Evolutionary conservation across 2,329 filamentous ascomycete species (phyloP), one percentile per base, ranked within the genome.

Genomic region (Ophiostoma fasciatum): DNA sequence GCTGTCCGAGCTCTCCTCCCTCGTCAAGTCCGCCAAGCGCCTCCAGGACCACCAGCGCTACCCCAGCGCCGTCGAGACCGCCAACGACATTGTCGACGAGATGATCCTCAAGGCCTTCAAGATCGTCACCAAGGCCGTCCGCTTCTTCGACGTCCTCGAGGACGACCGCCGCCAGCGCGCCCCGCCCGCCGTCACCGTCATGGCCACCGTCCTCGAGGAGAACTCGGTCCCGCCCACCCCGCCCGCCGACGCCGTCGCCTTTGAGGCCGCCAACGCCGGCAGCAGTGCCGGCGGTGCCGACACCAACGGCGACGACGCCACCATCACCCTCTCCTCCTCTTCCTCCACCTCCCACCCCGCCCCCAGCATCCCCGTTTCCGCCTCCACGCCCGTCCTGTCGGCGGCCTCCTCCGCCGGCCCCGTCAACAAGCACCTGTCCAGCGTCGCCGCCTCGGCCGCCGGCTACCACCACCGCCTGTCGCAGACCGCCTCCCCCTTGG

Each of bases 41-140:
- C 62, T 98, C 44, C 84, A 88, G 55, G 83, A 87, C 49, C 66
- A 73, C 43, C 74, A 82, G 39, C 66, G 62, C 40, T 45, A 57
- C 28, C 45, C 59, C 0, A 56, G 60, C 12, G 61, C 66, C 0
- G 53, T 59, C 0, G 68, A 78, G 21, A 66, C 74, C 31, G 64
- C 80, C 11, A 83, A 83, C 49, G 74, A 81, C 47, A 72, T 88
- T 39, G 72, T 94, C 39, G 88, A 96, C 50, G 82, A 94, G 53
- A 84, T 96, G 72, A 81, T 96, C 18, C 62, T 93, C 36, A 90
- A 87, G 55, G 87, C 87, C 0, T 96, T 94, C 62, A 85, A 82
- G 51, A 85, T 96, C 35, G 82, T 94, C n/a, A 88, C 78, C 32
- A 78, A 88, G 48, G 85, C 82, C 12, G 84, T 94, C 19, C 71